Conservation (phyloP, 148 eudicot species). For the Diospyros lotus region DNA sequence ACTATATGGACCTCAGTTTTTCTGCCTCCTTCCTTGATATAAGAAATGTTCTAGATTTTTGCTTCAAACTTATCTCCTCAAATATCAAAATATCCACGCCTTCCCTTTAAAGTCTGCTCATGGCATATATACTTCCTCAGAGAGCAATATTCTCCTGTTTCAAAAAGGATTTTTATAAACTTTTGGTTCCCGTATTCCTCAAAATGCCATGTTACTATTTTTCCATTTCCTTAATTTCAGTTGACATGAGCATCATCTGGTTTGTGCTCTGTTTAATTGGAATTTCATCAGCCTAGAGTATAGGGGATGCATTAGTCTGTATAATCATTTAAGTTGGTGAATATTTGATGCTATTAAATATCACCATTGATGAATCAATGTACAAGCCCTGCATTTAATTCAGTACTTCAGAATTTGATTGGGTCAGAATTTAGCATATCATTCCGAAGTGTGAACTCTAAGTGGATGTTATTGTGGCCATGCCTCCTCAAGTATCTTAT, state of each 20-base stretch:
- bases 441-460: not conserved
- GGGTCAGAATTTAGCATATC: conserved; percentile 2
- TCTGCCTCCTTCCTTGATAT: no score
- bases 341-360: no score
- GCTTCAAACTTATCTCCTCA: no score
- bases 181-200: not conserved
- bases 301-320: no score
- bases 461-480: not conserved
- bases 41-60: no score
- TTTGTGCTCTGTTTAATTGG: not conserved
- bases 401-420: not conserved
- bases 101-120: no score
- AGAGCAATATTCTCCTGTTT: no score
- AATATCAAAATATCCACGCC: no score
- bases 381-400: not conserved
- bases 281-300: not conserved
- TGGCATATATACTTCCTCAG: no score
- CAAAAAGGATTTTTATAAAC: no score
- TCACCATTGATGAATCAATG: not conserved
- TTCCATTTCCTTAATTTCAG: not conserved
- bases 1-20: no score
- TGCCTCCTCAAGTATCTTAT: not conserved
- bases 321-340: no score
- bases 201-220: not conserved
- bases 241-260: not conserved